Evolutionary conservation across 345 rosid species (phyloP).

Genomic region (Adansonia digitata): DNA sequence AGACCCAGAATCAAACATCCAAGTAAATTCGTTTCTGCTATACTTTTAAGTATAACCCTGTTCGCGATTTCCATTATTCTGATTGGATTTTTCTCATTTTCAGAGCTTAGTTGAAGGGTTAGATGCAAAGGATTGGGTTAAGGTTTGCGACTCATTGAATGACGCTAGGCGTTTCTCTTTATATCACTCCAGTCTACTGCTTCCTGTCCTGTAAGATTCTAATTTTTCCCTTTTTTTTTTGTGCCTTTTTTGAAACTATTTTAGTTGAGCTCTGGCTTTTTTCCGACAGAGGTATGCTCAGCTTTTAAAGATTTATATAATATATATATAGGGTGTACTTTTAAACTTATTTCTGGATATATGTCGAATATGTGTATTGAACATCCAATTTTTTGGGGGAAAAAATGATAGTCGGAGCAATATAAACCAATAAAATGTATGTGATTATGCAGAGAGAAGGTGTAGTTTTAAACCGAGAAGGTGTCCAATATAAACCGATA

Average conservation of each 20-base stretch:
- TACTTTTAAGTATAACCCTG: neutral
- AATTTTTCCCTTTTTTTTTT: neutral
- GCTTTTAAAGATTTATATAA: no score
- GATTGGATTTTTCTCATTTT: neutral
- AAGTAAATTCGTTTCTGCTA: conserved; percentile 4
- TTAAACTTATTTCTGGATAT: no score
- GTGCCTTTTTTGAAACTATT: no score
- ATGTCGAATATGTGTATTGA: no score
- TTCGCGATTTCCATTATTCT: neutral
- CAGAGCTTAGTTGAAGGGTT: conserved; percentile 61
- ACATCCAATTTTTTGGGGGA: no score
- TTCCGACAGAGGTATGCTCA: no score
- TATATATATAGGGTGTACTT: neutral
- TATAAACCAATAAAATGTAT: neutral
- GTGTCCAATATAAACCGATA: no score
- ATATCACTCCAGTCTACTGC: conserved; percentile 56
- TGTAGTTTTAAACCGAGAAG: no score
- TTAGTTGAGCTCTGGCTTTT: no score
- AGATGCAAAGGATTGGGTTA: conserved; percentile 72
- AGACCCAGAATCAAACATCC: conserved; percentile 15
- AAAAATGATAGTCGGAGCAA: no score
- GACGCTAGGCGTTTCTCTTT: conserved; percentile 56
- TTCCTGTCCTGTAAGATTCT: conserved; percentile 48
- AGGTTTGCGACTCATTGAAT: conserved; percentile 65
- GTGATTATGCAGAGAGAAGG: no score